Percentiles rank a stretch among this genome's conserved stretches.
These are phyloP conservation scores for Metschnikowia koreensis DNA, from an alignment of 805 yeast species.

Conservation along the genomic window DNA sequence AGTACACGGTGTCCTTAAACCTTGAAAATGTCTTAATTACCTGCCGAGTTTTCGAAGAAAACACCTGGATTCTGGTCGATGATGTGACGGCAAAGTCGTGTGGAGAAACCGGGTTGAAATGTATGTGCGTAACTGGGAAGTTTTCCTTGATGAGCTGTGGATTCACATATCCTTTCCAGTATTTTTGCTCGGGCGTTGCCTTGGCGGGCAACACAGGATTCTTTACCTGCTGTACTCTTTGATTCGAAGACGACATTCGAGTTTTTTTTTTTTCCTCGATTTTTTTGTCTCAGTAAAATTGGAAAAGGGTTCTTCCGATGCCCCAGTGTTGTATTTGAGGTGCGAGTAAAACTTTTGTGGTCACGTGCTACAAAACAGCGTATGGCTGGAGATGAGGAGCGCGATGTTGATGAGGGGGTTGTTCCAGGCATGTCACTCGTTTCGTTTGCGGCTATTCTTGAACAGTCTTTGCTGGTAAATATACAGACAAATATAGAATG, in stretches of 20 bases:
- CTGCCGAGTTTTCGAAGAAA: slow-evolving; percentile 91
- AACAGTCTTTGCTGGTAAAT: neutral
- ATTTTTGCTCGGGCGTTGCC: slow-evolving; percentile 89
- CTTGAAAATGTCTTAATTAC: slow-evolving; percentile 81
- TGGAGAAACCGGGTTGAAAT: slow-evolving; percentile 82
- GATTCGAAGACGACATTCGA: slow-evolving; percentile 70
- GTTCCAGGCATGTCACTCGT: neutral
- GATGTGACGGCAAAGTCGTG: slow-evolving; percentile 93
- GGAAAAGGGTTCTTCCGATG: too few species aligned
- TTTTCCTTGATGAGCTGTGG: slow-evolving; percentile 93
- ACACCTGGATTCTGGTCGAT: slow-evolving; percentile 86
- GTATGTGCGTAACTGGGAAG: slow-evolving; percentile 83
- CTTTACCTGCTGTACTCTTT: slow-evolving; percentile 62
- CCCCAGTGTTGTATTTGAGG: neutral
- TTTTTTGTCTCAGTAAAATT: neutral
- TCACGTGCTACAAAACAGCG: slow-evolving; percentile 8
- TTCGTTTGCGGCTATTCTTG: neutral
- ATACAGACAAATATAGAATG: too few species aligned
- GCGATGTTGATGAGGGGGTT: too few species aligned
- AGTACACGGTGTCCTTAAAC: slow-evolving; percentile 88
- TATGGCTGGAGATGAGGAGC: neutral
- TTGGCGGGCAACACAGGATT: slow-evolving; percentile 78
- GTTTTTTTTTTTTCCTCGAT: neutral
- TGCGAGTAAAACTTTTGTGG: slow-evolving; percentile 8
- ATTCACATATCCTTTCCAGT: slow-evolving; percentile 83